Evolutionary conservation across 306 rosid genomes (phyloP).

Genomic region (Begonia peltatifolia): DNA sequence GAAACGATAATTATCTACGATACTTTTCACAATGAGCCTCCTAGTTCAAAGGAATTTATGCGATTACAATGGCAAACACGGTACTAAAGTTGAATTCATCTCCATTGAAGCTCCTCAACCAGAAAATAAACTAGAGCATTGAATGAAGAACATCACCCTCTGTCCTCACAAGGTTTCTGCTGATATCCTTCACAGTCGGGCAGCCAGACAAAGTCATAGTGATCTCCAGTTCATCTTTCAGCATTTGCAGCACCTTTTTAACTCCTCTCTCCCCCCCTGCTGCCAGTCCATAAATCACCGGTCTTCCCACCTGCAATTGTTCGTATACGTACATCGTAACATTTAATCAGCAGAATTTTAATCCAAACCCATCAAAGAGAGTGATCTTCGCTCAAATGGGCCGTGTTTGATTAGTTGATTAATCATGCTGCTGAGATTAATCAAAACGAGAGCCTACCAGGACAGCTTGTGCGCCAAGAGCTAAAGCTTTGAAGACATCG

Average conservation of each 20-base stretch:
- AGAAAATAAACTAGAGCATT: constrained; percentile 20
- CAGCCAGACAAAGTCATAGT: constrained; percentile 47
- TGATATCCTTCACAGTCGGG: constrained; percentile 23
- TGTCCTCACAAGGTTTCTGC: constrained; percentile 38
- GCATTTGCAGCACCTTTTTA: constrained; percentile 31
- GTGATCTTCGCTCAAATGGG: neutral
- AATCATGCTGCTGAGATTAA: too few species aligned
- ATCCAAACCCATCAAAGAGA: neutral
- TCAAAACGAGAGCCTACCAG: constrained; percentile 22
- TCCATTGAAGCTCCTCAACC: too few species aligned
- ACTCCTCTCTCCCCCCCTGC: constrained; percentile 46
- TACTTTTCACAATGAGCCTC: too few species aligned
- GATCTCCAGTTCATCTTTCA: constrained; percentile 43
- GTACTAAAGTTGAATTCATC: too few species aligned
- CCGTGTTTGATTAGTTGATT: neutral
- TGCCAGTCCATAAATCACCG: constrained; percentile 32
- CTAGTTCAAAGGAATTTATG: too few species aligned
- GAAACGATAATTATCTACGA: too few species aligned
- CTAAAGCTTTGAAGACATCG: constrained; percentile 51
- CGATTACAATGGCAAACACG: too few species aligned
- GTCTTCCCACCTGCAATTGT: constrained; percentile 40
- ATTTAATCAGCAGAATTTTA: too few species aligned
- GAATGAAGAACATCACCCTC: constrained; percentile 15
- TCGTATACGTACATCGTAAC: neutral
- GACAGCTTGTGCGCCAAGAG: constrained; percentile 59